These are phyloP conservation scores for Allodekkera sacchari DNA, from an alignment of 805 yeast genomes.

Conservation along the genomic window DNA sequence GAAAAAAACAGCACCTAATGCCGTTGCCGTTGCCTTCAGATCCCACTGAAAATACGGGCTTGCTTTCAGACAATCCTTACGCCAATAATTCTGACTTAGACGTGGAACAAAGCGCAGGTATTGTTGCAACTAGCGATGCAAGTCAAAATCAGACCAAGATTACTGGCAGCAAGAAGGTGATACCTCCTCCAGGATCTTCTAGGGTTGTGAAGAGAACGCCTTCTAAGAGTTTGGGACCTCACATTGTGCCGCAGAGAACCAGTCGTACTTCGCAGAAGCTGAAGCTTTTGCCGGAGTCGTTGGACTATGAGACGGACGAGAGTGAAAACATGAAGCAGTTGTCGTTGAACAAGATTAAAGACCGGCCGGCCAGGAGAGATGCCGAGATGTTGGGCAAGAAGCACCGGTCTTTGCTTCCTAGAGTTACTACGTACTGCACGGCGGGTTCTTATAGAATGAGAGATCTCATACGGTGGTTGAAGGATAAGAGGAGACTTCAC, in stretches of 20 bases:
- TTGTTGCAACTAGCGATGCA: background rate
- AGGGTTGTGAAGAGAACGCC: constrained; percentile 9
- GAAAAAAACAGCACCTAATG: too few relatives aligned
- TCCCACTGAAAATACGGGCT: constrained; percentile 17
- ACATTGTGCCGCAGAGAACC: constrained; percentile 65
- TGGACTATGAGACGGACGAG: constrained; percentile 18
- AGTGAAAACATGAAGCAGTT: constrained; percentile 9
- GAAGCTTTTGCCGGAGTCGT: constrained; percentile 61
- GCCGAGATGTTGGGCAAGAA: constrained; percentile 89
- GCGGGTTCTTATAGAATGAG: constrained; percentile 88
- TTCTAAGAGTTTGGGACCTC: constrained; percentile 29
- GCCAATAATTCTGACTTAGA: constrained; percentile 5
- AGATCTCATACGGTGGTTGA: constrained; percentile 77
- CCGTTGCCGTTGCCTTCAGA: constrained; percentile 3
- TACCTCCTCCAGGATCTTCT: background rate
- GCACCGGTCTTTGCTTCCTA: constrained; percentile 74
- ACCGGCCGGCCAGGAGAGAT: constrained; percentile 82
- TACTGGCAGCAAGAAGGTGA: background rate
- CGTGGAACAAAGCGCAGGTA: background rate
- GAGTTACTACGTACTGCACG: constrained; percentile 95
- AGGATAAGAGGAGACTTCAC: constrained; percentile 63
- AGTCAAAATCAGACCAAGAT: background rate
- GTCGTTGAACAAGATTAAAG: constrained; percentile 81
- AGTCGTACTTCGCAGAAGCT: constrained; percentile 69
- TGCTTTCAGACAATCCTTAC: constrained; percentile 27